Evolutionary conservation across 331 rosid species (phyloP), one percentile per base, ranked within the genome.

Genomic region (Prunus yedoensis): DNA sequence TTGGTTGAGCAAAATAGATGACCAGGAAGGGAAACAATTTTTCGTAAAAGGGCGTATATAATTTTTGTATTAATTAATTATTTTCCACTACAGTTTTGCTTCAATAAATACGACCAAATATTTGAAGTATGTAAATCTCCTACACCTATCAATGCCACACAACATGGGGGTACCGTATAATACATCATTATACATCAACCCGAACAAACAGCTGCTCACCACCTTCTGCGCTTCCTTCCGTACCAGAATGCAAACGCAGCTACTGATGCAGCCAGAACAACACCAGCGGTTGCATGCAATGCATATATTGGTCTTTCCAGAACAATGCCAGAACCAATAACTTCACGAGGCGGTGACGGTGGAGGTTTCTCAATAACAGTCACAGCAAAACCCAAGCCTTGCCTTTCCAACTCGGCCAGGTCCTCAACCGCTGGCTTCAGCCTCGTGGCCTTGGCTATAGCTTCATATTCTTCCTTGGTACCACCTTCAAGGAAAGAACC

Each of bases 221-320:
- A 95, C 79, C 96, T 83, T 56, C 92, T 80, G 32, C 96, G 97
- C 85, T 88, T 85, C 83, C 88, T 88, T 13, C 96, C 97, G 20
- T 95, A 92, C 85, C 91, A 89, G 74, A 84, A 92, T 3, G 97
- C 94, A 78, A 89, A 80, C 27, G 96, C 96, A 27, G 97, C 97
- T 74, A 95, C 70, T 6, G 99, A 89, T 58, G 91, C 92, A 16
- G 99, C 97, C 78, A 92, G 32, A 81, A 89, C 56, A 59, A 95
- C 97, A n/a, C 97, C 97, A 0, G 91, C 97, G 0, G 97, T 76
- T 45, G 97, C 97, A 75, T 95, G 97, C 87, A 91, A 90, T 77
- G 83, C 85, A 78, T 88, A 78, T 18, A 89, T 27, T 3, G 97
- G 96, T 82, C 66, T 95, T 47, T 89, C 91, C 84, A 89, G 18